Conservation (phyloP, 495 filamentous ascomycete genomes). For the Parmelia sp. region DNA sequence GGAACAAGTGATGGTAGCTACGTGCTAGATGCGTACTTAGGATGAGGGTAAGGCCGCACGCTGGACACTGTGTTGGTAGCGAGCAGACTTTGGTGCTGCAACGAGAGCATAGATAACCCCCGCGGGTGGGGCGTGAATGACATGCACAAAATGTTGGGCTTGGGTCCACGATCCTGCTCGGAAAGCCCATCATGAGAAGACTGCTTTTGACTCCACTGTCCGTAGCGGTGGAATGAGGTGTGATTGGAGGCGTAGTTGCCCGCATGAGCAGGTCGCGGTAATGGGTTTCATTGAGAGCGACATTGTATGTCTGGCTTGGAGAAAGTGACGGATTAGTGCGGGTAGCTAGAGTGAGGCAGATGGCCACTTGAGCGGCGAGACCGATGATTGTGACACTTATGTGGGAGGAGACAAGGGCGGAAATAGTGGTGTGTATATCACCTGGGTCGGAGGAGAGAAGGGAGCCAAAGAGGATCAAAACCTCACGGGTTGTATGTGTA, state of each 20-base stretch:
- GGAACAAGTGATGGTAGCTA: conserved; percentile 94
- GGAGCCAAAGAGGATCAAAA: conserved; percentile 87
- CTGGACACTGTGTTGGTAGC: conserved; percentile 85
- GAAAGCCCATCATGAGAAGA: conserved; percentile 97
- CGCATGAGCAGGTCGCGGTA: conserved; percentile 84
- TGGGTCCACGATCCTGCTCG: conserved; percentile 76
- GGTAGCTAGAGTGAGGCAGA: conserved; percentile 81
- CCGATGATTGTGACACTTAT: conserved; percentile 86
- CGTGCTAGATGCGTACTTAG: conserved; percentile 92
- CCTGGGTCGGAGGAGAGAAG: conserved; percentile 85
- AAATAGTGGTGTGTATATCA: conserved; percentile 89
- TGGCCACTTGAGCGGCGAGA: conserved; percentile 81
- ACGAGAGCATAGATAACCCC: conserved; percentile 88
- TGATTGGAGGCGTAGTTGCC: conserved; percentile 80
- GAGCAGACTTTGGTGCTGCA: conserved; percentile 86
- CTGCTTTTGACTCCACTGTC: conserved; percentile 39
- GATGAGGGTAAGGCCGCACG: conserved; percentile 87
- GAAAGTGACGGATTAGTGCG: conserved; percentile 66
- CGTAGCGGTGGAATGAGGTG: conserved; percentile 45
- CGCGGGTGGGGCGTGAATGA: conserved; percentile 73
- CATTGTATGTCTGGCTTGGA: conserved; percentile 66
- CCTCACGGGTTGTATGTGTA: conserved; percentile 84
- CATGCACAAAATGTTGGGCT: conserved; percentile 80
- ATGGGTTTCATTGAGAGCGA: conserved; percentile 83
- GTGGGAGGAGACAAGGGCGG: conserved; percentile 63